Percentiles rank a stretch among this genome's conserved stretches.
Evolutionary conservation across 306 rosid species (phyloP).

Genomic region (Prunus armeniaca): DNA sequence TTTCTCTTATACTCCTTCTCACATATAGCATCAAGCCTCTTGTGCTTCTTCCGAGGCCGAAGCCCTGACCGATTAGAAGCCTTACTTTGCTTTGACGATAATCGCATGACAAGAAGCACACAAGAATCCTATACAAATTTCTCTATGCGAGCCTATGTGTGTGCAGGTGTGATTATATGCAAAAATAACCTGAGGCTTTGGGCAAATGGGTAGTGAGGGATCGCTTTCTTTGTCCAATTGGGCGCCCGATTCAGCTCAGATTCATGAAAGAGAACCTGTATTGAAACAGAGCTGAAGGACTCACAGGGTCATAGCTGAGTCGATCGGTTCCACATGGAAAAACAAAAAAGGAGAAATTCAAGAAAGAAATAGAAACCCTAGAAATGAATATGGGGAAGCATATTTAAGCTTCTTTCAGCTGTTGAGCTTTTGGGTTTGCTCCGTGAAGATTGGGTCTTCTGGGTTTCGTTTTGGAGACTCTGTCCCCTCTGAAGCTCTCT

Average conservation of each 20-base stretch:
- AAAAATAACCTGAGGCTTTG: background rate
- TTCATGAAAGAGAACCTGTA: slow-evolving; percentile 19
- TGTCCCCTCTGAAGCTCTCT: slow-evolving; percentile 7
- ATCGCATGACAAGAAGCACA: slow-evolving; percentile 65
- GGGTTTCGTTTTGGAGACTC: slow-evolving; percentile 5
- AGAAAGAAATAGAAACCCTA: slow-evolving; percentile 55
- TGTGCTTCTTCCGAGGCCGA: slow-evolving; percentile 78
- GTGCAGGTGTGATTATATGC: background rate
- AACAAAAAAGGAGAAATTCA: background rate
- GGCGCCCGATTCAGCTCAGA: slow-evolving; percentile 26
- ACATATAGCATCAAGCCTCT: slow-evolving; percentile 89
- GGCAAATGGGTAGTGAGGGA: slow-evolving; percentile 33
- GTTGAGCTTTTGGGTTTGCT: background rate
- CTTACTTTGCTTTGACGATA: slow-evolving; percentile 41
- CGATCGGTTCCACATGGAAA: slow-evolving; percentile 17
- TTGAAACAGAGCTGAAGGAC: slow-evolving; percentile 13
- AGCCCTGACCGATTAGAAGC: slow-evolving; percentile 43
- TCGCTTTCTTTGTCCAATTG: slow-evolving; percentile 30
- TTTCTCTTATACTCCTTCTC: slow-evolving; percentile 69
- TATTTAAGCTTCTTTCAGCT: slow-evolving; percentile 4
- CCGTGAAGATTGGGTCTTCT: slow-evolving; percentile 22
- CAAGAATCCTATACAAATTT: slow-evolving; percentile 14
- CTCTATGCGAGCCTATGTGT: background rate
- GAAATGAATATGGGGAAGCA: slow-evolving; percentile 31
- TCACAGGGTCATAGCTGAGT: slow-evolving; percentile 31